A percentile compares a stretch with the other conserved stretches of the same genome.
These are phyloP conservation scores for Fusarium sp. DNA, from an alignment of 2,329 filamentous ascomycete genomes.

Conservation along the genomic window DNA sequence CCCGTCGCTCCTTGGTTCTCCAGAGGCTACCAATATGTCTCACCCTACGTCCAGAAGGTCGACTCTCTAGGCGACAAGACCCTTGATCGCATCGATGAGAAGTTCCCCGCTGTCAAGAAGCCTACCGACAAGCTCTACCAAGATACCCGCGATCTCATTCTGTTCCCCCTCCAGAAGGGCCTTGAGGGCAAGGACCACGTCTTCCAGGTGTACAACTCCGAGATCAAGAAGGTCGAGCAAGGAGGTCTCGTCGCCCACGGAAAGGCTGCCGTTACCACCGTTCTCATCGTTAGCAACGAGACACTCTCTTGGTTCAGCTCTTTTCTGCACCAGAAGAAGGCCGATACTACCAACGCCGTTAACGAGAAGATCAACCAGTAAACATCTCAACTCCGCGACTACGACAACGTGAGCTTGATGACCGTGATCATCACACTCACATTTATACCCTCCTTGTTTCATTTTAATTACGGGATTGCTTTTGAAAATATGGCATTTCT, in stretches of 20 bases:
- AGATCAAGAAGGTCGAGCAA: slow-evolving; percentile 73
- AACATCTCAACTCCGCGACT: slow-evolving; percentile 5
- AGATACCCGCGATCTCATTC: slow-evolving; percentile 71
- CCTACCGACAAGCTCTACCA: slow-evolving; percentile 77
- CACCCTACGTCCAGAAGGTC: slow-evolving; percentile 85
- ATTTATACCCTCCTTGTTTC: slow-evolving; percentile 44
- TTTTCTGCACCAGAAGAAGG: slow-evolving; percentile 71
- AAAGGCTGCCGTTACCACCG: slow-evolving; percentile 77
- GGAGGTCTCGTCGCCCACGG: slow-evolving; percentile 74
- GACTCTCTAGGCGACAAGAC: slow-evolving; percentile 81
- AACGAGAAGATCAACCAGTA: slow-evolving; percentile 65
- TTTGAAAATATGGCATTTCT: slow-evolving; percentile 11
- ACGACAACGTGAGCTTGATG: slow-evolving; percentile 25
- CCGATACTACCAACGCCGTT: slow-evolving; percentile 66
- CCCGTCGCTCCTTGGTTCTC: slow-evolving; percentile 78
- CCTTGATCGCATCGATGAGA: slow-evolving; percentile 75
- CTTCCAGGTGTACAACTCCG: slow-evolving; percentile 65
- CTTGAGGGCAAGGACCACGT: slow-evolving; percentile 72
- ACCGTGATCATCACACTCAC: slow-evolving; percentile 16
- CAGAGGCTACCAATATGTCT: slow-evolving; percentile 83
- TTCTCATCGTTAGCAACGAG: slow-evolving; percentile 74
- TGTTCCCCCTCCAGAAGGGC: slow-evolving; percentile 72
- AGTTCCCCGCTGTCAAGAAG: slow-evolving; percentile 80
- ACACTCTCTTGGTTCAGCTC: slow-evolving; percentile 70
- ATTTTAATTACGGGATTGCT: slow-evolving; percentile 18